phyloP scores from a whole-genome alignment of 441 rosid genomes.

The Heliophila coronopifolia region DNA sequence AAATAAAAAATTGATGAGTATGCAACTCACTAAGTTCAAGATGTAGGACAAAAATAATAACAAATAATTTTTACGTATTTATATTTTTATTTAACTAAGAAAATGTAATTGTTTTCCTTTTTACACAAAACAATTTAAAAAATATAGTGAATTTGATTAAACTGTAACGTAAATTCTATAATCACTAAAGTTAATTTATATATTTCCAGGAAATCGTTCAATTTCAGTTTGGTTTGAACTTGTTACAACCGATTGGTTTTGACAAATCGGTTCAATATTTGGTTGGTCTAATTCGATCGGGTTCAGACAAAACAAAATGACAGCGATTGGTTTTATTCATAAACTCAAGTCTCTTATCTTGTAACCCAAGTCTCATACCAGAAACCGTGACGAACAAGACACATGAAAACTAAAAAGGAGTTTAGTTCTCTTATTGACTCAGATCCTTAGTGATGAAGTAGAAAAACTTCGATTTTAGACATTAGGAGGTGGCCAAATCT shows the following conservation, averaged over 20 bases:
- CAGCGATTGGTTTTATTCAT: not conserved
- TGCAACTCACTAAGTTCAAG: too few species aligned
- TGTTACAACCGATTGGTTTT: not conserved
- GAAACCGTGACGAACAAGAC: not conserved
- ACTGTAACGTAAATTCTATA: too few species aligned
- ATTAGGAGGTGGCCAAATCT: constrained; percentile 98
- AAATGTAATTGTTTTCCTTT: too few species aligned
- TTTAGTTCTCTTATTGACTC: constrained; percentile 30
- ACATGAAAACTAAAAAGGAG: not conserved
- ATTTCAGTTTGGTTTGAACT: not conserved
- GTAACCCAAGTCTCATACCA: constrained; percentile 11
- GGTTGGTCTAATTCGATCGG: not conserved
- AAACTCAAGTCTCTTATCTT: constrained; percentile 10
- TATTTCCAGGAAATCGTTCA: not conserved
- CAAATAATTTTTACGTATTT: too few species aligned
- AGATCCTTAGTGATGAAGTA: constrained; percentile 1
- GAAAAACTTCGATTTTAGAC: constrained; percentile 36
- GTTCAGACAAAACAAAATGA: constrained; percentile 7
- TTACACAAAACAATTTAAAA: too few species aligned
- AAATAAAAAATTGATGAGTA: too few species aligned
- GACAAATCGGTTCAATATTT: not conserved
- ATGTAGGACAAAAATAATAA: too few species aligned
- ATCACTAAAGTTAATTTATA: too few species aligned
- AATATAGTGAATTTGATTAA: too few species aligned
- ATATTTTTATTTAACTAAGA: too few species aligned